Base-by-base conservation (phyloP, 371 early-diverging fungal genomes). In the Funneliformis caledonium region DNA sequence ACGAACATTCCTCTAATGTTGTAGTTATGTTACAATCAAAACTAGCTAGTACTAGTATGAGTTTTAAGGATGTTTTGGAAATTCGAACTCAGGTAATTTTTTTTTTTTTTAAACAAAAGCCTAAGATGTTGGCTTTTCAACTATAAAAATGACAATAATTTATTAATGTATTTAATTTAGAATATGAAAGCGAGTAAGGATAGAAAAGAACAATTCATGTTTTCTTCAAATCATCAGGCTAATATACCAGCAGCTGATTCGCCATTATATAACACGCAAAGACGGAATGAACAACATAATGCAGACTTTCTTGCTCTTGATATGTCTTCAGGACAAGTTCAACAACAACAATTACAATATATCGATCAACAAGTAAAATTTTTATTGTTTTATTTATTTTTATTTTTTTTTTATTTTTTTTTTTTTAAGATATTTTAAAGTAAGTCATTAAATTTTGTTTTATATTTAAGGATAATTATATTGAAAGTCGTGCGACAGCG, bases 1-100 rank as follows among this genome's bases (percentile, higher is more conserved):
- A 90, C 61, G 97, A 99, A 69, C 99, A 99, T 88, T 93, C 95
- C 12, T 85, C 93, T n/a, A 95, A 95, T 82, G 94, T 99, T 12
- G 96, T 99, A 26, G 91, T 96, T 19, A 90, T 92, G 60, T 85
- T 99, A 81, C 97, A 98, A 86, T 93, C 96, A 75, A 94, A 92
- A 85, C 86, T 99, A 62, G 98, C 97, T 2, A 92, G 88, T 80
- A 95, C 97, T 2, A 94, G 94, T 7, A 93, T 94, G 86, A 91
- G 89, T 31, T 99, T 99, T 84, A 98, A 96, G 82, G 93, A 94
- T 83, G 96, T 98, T 4, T 85, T 99, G 73, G 98, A 99, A 84
- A 91, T 97, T 45, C 88, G 99, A 47, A 96, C 95, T 67, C 94
- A 96, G 85, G 89, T 88, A 85, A 19, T 42, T 76, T 42, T 56